Percentiles rank a stretch among this genome's conserved stretches.
phyloP scores from a whole-genome alignment of 2,329 filamentous ascomycete genomes.

The Colletotrichum tofieldiae region DNA sequence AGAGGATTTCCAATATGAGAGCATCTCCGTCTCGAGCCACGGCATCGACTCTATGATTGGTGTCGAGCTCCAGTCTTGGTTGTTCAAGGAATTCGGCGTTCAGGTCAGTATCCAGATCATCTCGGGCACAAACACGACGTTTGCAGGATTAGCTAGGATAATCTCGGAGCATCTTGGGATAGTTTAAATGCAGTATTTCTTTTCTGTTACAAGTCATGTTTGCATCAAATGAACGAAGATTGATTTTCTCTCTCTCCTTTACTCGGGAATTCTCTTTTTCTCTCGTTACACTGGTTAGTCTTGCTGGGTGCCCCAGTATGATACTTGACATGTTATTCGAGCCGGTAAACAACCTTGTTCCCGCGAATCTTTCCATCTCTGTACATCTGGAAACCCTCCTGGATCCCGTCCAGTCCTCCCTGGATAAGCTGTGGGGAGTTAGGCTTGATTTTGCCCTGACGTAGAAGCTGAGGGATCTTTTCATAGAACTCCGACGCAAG shows the following conservation, averaged over 20 bases:
- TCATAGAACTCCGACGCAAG: constrained; percentile 2
- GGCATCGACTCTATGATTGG: not conserved
- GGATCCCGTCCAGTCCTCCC: constrained; percentile 2
- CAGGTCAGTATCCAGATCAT: not conserved
- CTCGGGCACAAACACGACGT: not conserved
- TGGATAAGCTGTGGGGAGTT: constrained; percentile 1
- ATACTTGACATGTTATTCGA: not conserved
- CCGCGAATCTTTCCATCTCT: constrained; percentile 2
- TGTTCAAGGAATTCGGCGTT: constrained; percentile 3
- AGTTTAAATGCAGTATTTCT: not conserved
- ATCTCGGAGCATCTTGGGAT: constrained; percentile 5
- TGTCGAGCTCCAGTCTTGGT: constrained; percentile 2
- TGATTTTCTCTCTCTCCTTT: not conserved
- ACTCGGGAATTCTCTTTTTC: not conserved
- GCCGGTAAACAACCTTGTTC: not conserved
- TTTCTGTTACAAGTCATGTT: not conserved
- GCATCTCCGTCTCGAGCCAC: not conserved
- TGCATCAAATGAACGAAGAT: not conserved
- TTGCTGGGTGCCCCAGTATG: not conserved
- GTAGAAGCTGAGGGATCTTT: not conserved
- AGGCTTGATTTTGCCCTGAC: constrained; percentile 1
- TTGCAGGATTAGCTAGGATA: not conserved
- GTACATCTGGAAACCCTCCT: constrained; percentile 1
- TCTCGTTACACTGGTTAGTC: not conserved
- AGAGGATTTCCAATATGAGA: not conserved